Base-by-base conservation (phyloP, 2,329 filamentous ascomycete species). In the Emergomyces africanus region DNA sequence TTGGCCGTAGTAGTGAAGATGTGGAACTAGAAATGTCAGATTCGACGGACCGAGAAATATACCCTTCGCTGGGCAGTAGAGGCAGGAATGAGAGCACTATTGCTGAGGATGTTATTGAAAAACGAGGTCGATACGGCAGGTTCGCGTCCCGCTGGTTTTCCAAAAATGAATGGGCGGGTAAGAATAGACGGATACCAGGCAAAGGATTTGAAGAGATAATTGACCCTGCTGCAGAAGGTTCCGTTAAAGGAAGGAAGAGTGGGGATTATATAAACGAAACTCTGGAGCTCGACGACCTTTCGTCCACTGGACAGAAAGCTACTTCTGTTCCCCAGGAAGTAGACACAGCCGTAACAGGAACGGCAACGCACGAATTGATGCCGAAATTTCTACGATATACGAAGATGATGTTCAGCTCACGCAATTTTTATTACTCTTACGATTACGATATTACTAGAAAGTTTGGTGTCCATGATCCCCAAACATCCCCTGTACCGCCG, bases 131-230 rank as follows among this genome's bases (percentile, higher is more conserved):
- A 63, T 97, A 96, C 71, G 92, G 91, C 4, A 81, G 89, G 42
- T 96, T 97, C 70, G 89, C 92, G 0, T 83, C 90, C 63, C 85
- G 86, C 61, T 99, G 94, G 94, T 94, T 97, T 69, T 94, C 89
- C 49, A 85, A 83, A 63, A 87, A 84, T 62, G 90, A 89, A 0
- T 92, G 90, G 88, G 86, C 84, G 57, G 46, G 42, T 15, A 57
- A 53, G n/a, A 62, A 59, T 46, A 61, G 37, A 20, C 33, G 44
- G 18, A n/a, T 33, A 5, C 46, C 51, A 28, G 59, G 56, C n/a
- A 53, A 39, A 33, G 54, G 46, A 8, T 58, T 48, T 37, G 44
- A 56, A 49, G 54, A 46, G 10, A 30, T 60, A 18, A 60, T 49
- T n/a, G 59, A 63, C 48, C 61, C 61, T 41, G 53, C 37, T 6